Conservation (phyloP, 495 filamentous ascomycete species). For the Elasticomyces elasticus region DNA sequence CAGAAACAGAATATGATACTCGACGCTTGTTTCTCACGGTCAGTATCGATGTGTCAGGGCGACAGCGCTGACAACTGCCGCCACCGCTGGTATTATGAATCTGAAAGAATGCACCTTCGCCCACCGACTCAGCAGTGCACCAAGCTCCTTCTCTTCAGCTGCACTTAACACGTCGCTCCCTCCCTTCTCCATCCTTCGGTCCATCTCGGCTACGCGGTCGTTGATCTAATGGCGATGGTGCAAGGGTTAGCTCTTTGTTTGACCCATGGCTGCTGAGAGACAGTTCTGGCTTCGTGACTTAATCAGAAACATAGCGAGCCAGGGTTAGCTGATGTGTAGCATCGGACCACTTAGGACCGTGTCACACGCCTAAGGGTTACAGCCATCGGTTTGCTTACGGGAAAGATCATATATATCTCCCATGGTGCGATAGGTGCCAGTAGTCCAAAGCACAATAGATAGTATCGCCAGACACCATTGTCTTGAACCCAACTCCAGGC, state of each 20-base stretch:
- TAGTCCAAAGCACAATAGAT: background rate
- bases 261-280: no score
- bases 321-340: no score
- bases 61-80: background rate
- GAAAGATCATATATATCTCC: slow-evolving; percentile 7
- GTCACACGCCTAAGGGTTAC: no score
- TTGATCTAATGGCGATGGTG: no score
- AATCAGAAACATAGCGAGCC: no score
- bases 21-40: no score
- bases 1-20: no score
- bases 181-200: background rate
- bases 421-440: background rate
- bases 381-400: no score
- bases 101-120: background rate
- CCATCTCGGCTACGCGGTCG: background rate
- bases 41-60: no score
- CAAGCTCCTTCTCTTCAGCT: background rate
- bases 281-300: no score
- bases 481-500: background rate
- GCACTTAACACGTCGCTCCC: background rate
- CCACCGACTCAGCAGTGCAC: background rate
- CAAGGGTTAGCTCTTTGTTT: no score
- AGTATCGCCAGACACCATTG: background rate
- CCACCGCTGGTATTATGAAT: background rate
- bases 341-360: no score